A percentile compares a stretch with the other conserved stretches of the same genome.
phyloP scores from a whole-genome alignment of 2,329 filamentous ascomycete species.

The Alternaria brassicicola region DNA sequence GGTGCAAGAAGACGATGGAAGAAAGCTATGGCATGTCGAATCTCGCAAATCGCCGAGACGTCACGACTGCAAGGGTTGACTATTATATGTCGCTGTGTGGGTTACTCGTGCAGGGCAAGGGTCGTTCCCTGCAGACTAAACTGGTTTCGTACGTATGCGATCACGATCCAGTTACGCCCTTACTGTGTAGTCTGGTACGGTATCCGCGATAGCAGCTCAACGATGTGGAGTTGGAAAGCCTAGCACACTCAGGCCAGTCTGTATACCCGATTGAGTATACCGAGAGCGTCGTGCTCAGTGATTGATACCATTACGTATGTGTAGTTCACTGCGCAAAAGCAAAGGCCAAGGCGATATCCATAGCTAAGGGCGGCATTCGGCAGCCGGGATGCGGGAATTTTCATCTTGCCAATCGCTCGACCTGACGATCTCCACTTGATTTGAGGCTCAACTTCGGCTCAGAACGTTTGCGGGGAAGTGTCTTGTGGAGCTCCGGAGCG shows the following conservation, averaged over 20 bases:
- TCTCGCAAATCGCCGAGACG: neutral
- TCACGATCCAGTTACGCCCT: neutral
- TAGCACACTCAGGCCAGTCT: neutral
- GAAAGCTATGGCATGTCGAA: neutral
- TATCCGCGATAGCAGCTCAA: neutral
- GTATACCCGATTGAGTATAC: neutral
- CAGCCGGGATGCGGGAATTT: neutral
- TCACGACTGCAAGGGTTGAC: neutral
- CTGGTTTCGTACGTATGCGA: neutral
- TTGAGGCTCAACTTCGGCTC: slow-evolving; percentile 19
- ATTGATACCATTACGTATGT: neutral
- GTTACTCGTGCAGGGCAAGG: neutral
- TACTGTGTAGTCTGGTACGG: neutral
- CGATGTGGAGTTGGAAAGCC: neutral
- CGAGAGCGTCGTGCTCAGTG: neutral
- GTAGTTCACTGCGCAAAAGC: neutral
- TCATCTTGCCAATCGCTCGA: neutral
- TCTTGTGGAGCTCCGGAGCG: slow-evolving; percentile 14
- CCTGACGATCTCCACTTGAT: slow-evolving; percentile 5
- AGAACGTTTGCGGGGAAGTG: slow-evolving; percentile 11
- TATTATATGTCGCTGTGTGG: neutral
- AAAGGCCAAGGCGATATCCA: neutral
- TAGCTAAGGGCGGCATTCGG: neutral
- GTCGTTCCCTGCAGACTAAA: neutral
- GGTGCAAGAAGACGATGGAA: neutral